A percentile compares a stretch with the other conserved stretches of the same genome.
phyloP scores from a whole-genome alignment of 2,329 filamentous ascomycete species.

The Cercospora sesami region DNA sequence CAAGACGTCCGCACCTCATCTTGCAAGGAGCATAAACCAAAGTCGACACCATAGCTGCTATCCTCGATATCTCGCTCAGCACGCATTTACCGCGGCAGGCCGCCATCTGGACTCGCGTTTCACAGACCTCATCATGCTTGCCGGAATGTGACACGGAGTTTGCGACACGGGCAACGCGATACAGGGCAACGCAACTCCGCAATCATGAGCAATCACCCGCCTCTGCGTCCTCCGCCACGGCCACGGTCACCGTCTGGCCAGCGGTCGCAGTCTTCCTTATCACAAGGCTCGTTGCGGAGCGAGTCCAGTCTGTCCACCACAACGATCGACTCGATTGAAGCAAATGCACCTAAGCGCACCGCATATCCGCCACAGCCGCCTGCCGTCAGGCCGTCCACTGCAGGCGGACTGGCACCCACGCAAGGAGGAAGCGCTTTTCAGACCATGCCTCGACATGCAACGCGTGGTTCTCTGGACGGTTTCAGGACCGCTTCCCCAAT shows the following conservation, averaged over 20 bases:
- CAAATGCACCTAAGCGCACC: slow-evolving; percentile 38
- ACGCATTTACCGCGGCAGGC: background rate
- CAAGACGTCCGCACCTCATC: background rate
- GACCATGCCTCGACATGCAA: slow-evolving; percentile 38
- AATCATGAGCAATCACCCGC: slow-evolving; percentile 33
- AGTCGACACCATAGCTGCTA: background rate
- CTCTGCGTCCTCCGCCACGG: slow-evolving; percentile 36
- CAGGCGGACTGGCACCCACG: slow-evolving; percentile 35
- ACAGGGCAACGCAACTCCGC: slow-evolving; percentile 6
- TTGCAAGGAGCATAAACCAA: background rate
- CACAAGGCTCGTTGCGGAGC: slow-evolving; percentile 37
- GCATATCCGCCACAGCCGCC: slow-evolving; percentile 39
- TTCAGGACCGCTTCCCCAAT: slow-evolving; percentile 35
- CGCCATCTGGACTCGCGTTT: background rate
- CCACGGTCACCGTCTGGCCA: slow-evolving; percentile 36
- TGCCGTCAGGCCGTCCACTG: slow-evolving; percentile 36
- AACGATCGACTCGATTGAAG: slow-evolving; percentile 44
- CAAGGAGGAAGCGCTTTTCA: slow-evolving; percentile 37
- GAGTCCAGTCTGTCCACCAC: slow-evolving; percentile 39
- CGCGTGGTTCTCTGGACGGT: slow-evolving; percentile 40
- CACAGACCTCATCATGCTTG: background rate
- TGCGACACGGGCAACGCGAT: background rate
- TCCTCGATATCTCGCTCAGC: background rate
- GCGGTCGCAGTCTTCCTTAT: slow-evolving; percentile 38
- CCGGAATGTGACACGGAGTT: slow-evolving; percentile 2